Conservation (phyloP, 768 basidiomycete species). For the Lentinula edodes region DNA sequence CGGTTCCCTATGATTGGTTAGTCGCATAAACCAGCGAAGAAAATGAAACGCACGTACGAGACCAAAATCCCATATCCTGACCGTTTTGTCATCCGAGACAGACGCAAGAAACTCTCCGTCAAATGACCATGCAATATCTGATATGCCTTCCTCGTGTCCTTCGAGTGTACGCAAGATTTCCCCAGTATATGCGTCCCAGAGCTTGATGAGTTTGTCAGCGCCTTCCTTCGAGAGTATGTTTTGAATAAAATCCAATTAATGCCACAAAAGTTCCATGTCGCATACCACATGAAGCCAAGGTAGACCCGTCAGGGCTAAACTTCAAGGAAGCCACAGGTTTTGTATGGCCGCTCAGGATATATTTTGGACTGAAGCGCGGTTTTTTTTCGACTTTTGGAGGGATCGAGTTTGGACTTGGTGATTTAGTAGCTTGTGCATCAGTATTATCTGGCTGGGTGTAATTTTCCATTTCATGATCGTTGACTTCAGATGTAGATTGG, state of each 20-base stretch:
- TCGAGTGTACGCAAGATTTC: slow-evolving; percentile 66
- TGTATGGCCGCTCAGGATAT: slow-evolving; percentile 76
- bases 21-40: neutral
- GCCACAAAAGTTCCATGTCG: slow-evolving; percentile 7
- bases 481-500: neutral
- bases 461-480: slow-evolving; percentile 6
- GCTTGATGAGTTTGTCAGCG: slow-evolving; percentile 76
- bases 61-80: slow-evolving; percentile 81
- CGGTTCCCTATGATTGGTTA: slow-evolving; percentile 36
- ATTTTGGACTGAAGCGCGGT: slow-evolving; percentile 44
- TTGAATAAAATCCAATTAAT: neutral
- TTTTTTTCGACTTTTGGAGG: neutral
- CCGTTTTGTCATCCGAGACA: slow-evolving; percentile 89
- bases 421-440: neutral
- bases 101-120: slow-evolving; percentile 83
- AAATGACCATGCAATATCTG: slow-evolving; percentile 84
- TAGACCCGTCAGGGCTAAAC: slow-evolving; percentile 81
- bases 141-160: slow-evolving; percentile 80
- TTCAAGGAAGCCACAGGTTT: slow-evolving; percentile 79
- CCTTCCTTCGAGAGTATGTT: slow-evolving; percentile 42
- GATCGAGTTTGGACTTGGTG: neutral
- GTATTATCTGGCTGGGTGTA: neutral
- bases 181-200: slow-evolving; percentile 74
- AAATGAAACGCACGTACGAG: slow-evolving; percentile 31
- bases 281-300: slow-evolving; percentile 83